Percentiles rank a stretch among this genome's conserved stretches.
These are phyloP conservation scores for Zygoascus hellenicus DNA, from an alignment of 1,139 yeast species.

Conservation along the genomic window DNA sequence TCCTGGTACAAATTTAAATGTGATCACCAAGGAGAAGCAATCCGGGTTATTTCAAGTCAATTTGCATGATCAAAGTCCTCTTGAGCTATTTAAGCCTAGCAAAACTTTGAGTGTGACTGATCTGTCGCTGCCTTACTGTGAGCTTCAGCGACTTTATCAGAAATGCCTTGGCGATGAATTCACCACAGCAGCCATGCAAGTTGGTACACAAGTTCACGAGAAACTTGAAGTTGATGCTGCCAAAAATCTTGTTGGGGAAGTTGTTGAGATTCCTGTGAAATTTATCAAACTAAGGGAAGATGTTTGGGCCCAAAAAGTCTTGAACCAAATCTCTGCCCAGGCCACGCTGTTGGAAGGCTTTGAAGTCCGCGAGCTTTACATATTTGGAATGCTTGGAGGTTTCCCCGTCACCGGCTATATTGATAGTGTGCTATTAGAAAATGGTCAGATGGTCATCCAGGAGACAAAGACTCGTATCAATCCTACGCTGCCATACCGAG, in stretches of 20 bases:
- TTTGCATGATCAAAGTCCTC: constrained; percentile 12
- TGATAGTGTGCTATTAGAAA: constrained; percentile 20
- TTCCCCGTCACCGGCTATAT: constrained; percentile 29
- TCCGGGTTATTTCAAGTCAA: constrained; percentile 9
- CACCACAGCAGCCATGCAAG: constrained; percentile 19
- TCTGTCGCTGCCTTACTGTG: constrained; percentile 28
- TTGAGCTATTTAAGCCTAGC: constrained; percentile 14
- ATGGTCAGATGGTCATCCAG: constrained; percentile 20
- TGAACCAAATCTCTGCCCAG: constrained; percentile 8
- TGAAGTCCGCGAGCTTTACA: constrained; percentile 30
- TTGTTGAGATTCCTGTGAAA: constrained; percentile 9
- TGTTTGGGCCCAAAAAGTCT: constrained; percentile 19
- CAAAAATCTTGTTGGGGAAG: constrained; percentile 9
- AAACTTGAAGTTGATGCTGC: constrained; percentile 24
- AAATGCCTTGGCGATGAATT: constrained; percentile 9
- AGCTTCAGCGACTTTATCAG: constrained; percentile 23
- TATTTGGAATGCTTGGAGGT: constrained; percentile 26
- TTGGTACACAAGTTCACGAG: constrained; percentile 29
- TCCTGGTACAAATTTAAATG: not conserved
- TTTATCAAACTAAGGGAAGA: constrained; percentile 15
- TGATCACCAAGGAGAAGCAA: constrained; percentile 1
- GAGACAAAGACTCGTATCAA: constrained; percentile 32
- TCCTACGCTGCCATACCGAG: constrained; percentile 17
- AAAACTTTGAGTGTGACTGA: constrained; percentile 27
- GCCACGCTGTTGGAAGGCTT: constrained; percentile 12